Conservation (phyloP, 2,329 filamentous ascomycete species). For the Fusarium sp. region DNA sequence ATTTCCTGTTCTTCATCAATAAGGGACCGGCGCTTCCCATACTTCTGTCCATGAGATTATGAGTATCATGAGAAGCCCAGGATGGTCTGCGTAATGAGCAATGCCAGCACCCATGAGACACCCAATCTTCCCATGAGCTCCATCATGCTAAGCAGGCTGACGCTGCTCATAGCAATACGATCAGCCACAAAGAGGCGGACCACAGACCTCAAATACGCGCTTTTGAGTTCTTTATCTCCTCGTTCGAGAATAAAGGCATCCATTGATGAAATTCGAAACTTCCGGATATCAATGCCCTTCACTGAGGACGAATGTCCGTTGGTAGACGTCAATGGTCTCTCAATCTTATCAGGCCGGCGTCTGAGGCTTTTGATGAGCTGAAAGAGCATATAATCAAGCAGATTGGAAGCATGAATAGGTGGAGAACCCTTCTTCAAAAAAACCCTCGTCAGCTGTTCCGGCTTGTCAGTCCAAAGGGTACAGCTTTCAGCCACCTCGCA, state of each 20-base stretch:
- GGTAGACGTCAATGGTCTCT: constrained; percentile 53
- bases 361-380: constrained; percentile 57
- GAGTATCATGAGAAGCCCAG: constrained; percentile 16
- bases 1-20: not conserved
- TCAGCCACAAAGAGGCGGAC: constrained; percentile 57
- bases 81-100: constrained; percentile 10
- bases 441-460: constrained; percentile 59
- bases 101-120: constrained; percentile 47
- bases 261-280: constrained; percentile 61
- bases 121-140: constrained; percentile 46
- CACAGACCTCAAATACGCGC: constrained; percentile 51
- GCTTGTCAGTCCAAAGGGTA: constrained; percentile 66
- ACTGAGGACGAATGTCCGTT: constrained; percentile 20
- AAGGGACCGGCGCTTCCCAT: not conserved
- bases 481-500: constrained; percentile 67
- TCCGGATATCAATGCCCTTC: constrained; percentile 52
- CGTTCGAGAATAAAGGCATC: constrained; percentile 58
- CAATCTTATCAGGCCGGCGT: constrained; percentile 52
- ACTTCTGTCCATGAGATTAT: not conserved
- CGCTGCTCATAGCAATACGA: constrained; percentile 50
- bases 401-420: constrained; percentile 47
- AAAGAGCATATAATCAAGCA: constrained; percentile 54
- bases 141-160: constrained; percentile 42
- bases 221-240: constrained; percentile 41
- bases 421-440: constrained; percentile 51